These are phyloP conservation scores for Eremochloa ophiuroides DNA, from an alignment of 176 grass and related monocot genomes.

Conservation along the genomic window DNA sequence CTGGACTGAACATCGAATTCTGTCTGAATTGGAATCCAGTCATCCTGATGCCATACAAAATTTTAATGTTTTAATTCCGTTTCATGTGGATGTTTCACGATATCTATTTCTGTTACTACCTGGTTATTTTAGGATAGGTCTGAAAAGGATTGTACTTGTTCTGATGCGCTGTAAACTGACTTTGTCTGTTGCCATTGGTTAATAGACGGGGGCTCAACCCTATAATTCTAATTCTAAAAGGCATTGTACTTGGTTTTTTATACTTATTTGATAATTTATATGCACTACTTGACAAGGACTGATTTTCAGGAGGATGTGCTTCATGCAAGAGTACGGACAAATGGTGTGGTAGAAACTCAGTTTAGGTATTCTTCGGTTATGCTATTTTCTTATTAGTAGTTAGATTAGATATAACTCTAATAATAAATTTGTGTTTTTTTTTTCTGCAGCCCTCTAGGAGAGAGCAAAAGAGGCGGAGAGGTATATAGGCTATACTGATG, in stretches of 20 bases:
- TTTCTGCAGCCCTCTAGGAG: constrained; percentile 79
- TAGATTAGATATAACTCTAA: neutral
- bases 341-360: constrained; percentile 87
- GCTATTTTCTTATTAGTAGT: neutral
- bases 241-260: neutral
- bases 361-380: constrained; percentile 61
- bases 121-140: neutral
- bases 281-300: neutral
- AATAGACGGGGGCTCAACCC: no score
- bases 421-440: neutral
- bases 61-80: neutral
- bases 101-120: neutral
- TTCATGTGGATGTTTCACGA: neutral
- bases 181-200: no score
- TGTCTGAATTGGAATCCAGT: neutral
- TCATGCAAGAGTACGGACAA: constrained; percentile 90
- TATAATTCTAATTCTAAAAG: no score
- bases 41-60: neutral
- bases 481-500: constrained; percentile 94
- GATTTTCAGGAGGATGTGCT: constrained; percentile 85
- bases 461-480: constrained; percentile 92
- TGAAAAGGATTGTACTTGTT: neutral
- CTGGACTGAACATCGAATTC: neutral
- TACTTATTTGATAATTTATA: neutral
- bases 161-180: no score